Conservation (phyloP, 192 early-diverging fungal species). For the Coemansia sp. region DNA sequence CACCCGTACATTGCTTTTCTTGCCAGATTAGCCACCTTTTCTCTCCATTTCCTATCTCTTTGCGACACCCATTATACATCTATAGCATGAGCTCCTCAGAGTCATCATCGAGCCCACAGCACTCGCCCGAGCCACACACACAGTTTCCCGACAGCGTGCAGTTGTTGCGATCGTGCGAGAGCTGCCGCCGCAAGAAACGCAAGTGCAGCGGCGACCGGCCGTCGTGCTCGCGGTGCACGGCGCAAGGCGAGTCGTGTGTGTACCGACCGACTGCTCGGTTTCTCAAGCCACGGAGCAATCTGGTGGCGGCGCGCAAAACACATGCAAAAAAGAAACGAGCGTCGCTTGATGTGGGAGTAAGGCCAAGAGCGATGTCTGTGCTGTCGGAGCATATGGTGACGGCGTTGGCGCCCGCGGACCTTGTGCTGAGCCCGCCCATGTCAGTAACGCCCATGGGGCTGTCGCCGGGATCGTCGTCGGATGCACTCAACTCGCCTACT, state of each 20-base stretch:
- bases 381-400: conserved; percentile 14
- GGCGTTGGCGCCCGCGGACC: conserved; percentile 35
- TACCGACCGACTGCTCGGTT: conserved; percentile 44
- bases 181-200: conserved; percentile 51
- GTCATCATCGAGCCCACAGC: background rate
- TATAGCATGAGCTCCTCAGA: conserved; percentile 5
- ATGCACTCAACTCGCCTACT: background rate
- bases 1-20: background rate
- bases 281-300: conserved; percentile 27
- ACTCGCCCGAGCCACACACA: background rate
- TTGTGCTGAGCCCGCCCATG: conserved; percentile 16
- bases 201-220: conserved; percentile 50
- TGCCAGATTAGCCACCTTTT: background rate
- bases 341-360: conserved; percentile 9
- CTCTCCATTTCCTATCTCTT: background rate
- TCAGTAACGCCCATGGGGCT: background rate
- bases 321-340: conserved; percentile 28
- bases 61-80: background rate
- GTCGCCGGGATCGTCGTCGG: conserved; percentile 3
- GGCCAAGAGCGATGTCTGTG: conserved; percentile 39
- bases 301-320: conserved; percentile 2
- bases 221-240: conserved; percentile 35
- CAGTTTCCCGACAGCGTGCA: conserved; percentile 24
- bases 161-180: conserved; percentile 48
- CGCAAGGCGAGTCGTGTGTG: conserved; percentile 30